Conservation (phyloP, 1,284 basidiomycete genomes). For the Neolentinus lepideus region DNA sequence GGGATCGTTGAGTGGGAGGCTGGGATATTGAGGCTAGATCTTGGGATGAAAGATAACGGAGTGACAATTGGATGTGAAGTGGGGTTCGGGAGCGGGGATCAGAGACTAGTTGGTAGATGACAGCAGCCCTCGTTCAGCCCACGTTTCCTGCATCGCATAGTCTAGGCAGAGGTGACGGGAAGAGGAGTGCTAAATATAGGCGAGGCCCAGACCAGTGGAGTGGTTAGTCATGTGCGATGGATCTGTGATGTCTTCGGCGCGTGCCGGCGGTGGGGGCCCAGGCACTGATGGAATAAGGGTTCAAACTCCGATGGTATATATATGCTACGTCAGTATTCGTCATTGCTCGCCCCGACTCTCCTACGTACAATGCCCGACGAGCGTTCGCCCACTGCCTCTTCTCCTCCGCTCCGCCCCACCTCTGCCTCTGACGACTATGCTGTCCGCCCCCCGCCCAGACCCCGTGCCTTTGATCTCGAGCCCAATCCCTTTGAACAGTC, state of each 20-base stretch:
- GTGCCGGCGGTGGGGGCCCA: conserved; percentile 10
- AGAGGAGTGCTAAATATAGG: too few relatives aligned
- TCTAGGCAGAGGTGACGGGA: too few relatives aligned
- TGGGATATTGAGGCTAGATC: too few relatives aligned
- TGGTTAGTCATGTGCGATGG: too few relatives aligned
- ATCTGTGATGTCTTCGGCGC: background rate
- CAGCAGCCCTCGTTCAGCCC: too few relatives aligned
- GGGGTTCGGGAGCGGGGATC: too few relatives aligned
- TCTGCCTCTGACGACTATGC: conserved; percentile 5
- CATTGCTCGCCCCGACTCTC: background rate
- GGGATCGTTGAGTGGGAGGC: too few relatives aligned
- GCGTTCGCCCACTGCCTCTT: conserved; percentile 10
- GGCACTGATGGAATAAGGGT: conserved; percentile 4
- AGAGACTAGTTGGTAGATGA: too few relatives aligned
- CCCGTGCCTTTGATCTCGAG: conserved; percentile 75
- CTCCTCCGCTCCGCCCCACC: conserved; percentile 12
- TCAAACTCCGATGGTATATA: background rate
- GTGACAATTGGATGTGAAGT: too few relatives aligned
- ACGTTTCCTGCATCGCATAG: too few relatives aligned
- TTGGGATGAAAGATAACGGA: too few relatives aligned
- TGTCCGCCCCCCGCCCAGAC: conserved; percentile 20
- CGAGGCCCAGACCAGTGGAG: too few relatives aligned
- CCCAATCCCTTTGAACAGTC: conserved; percentile 97
- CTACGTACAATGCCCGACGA: background rate
- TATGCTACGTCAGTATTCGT: background rate